phyloP scores from a whole-genome alignment of 352 stramenopile genomes.

The Pythium rhizo-oryzae region DNA sequence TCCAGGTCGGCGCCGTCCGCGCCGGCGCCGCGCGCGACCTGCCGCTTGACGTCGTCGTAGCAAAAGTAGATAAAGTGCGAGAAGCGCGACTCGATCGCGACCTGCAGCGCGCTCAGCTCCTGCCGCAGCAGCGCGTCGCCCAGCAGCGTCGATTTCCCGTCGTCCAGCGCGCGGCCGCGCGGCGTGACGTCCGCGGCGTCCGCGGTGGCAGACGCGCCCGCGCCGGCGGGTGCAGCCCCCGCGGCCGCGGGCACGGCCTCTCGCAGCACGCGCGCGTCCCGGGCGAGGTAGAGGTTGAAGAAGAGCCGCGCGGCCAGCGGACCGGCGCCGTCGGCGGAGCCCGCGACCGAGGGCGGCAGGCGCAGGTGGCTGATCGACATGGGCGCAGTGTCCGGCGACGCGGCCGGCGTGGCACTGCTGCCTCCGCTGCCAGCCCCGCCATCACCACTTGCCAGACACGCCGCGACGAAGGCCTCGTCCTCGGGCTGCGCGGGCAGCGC shows the following conservation, averaged over 20 bases:
- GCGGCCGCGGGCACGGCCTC: not conserved
- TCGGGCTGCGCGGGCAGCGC: slow-evolving; percentile 14
- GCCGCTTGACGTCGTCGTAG: slow-evolving; percentile 32
- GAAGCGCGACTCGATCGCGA: slow-evolving; percentile 38
- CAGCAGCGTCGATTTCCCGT: not conserved
- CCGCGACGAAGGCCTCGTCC: slow-evolving; percentile 8
- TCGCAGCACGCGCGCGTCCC: slow-evolving; percentile 13
- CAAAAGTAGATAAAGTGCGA: slow-evolving; percentile 60
- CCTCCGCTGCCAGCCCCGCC: too few relatives aligned
- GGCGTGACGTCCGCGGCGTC: not conserved
- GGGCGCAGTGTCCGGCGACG: not conserved
- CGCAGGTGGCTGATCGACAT: not conserved
- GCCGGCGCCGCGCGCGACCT: not conserved
- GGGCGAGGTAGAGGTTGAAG: slow-evolving; percentile 56
- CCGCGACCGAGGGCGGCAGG: not conserved
- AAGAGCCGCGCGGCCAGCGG: slow-evolving; percentile 39
- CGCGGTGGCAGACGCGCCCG: not conserved
- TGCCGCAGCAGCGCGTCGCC: slow-evolving; percentile 10
- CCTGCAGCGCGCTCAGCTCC: slow-evolving; percentile 18
- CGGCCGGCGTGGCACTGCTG: too few relatives aligned
- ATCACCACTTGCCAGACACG: not conserved
- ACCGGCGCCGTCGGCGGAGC: not conserved
- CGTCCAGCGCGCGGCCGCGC: not conserved
- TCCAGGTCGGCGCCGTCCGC: not conserved
- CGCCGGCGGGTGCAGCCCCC: too few relatives aligned